Base-by-base conservation (phyloP, 2,329 filamentous ascomycete species). In the Fusarium ambrosium region DNA sequence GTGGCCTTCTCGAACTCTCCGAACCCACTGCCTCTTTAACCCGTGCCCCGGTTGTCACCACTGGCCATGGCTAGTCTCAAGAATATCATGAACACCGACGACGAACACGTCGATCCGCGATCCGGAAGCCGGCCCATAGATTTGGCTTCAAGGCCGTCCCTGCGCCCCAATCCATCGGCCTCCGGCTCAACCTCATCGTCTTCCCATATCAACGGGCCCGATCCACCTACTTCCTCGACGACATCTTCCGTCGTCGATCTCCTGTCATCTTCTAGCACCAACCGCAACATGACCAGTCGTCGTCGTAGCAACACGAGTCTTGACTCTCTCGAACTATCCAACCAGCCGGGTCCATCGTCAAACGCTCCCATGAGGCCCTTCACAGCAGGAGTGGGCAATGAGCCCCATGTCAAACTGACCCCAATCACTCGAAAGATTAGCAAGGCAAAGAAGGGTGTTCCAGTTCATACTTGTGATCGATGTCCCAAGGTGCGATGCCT, bases 361-460 rank as follows among this genome's bases (percentile, higher is more conserved):
- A 79, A 72, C 41, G 55, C 76, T 43, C 69, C 79, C 22, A 84
- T 84, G 79, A 84, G 87, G 68, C 87, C 86, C 8, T 83, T 86
- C 76, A 78, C 82, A 65, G 78, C 81, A 66, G 77, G 79, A 53
- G 69, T 77, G 43, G 78, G 81, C 53, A 74, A 79, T 45, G 86
- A 86, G 45, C 69, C 83, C 16, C 84, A 84, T 18, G 81, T 88
- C 75, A 90, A 87, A 79, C 81, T 89, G 73, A 90, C 89, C 24
- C 89, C 89, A 13, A 88, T 90, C 71, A 90, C 89, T 32, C 83
- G 87, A 22, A 87, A 88, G 70, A 86, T 89, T 45, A 90, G 89
- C 78, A 86, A 88, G 72, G 89, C 89, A 55, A 89, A 89, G 84
- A 90, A 90, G 79, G 89, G 89, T 14, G 83, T 90, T n/a, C 87